A percentile compares a stretch with the other conserved stretches of the same genome.
Evolutionary conservation across 495 filamentous ascomycete species (phyloP).

Genomic region (Diplogelasinospora grovesii): DNA sequence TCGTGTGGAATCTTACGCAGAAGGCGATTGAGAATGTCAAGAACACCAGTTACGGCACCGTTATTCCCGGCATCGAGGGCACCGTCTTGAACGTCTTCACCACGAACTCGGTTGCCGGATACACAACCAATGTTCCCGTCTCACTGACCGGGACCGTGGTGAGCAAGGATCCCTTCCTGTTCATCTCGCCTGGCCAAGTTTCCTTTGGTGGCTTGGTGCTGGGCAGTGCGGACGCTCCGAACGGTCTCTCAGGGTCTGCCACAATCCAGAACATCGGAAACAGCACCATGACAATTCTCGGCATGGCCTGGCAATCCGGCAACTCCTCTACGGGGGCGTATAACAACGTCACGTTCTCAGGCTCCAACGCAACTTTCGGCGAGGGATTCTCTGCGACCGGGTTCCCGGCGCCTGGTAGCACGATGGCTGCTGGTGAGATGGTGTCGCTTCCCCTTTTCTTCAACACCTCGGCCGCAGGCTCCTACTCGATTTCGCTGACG

Average conservation of each 20-base stretch:
- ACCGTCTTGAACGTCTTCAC: conserved; percentile 34
- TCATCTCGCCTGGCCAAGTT: conserved; percentile 28
- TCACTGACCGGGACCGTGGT: conserved; percentile 28
- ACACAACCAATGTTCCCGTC: conserved; percentile 26
- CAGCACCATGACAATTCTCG: conserved; percentile 25
- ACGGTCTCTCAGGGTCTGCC: conserved; percentile 22
- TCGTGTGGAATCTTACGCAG: conserved; percentile 32
- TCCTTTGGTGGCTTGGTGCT: conserved; percentile 37
- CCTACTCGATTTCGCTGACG: conserved; percentile 34
- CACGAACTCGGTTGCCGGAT: conserved; percentile 30
- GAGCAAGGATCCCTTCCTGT: conserved; percentile 26
- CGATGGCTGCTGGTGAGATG: conserved; percentile 23
- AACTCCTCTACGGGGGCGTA: conserved; percentile 24
- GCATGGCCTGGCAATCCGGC: conserved; percentile 28
- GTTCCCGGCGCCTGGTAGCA: conserved; percentile 32
- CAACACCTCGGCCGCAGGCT: conserved; percentile 30
- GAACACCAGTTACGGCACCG: conserved; percentile 25
- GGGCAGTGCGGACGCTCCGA: conserved; percentile 14
- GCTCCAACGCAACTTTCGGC: conserved; percentile 18
- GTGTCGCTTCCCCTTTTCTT: conserved; percentile 34
- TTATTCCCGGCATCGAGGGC: conserved; percentile 32
- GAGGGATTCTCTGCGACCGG: conserved; percentile 29
- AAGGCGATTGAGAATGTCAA: conserved; percentile 25
- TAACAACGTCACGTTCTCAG: conserved; percentile 9
- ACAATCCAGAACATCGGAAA: conserved; percentile 31